Evolutionary conservation across 1,284 basidiomycete species (phyloP).

Genomic region (Cronartium quercuum): DNA sequence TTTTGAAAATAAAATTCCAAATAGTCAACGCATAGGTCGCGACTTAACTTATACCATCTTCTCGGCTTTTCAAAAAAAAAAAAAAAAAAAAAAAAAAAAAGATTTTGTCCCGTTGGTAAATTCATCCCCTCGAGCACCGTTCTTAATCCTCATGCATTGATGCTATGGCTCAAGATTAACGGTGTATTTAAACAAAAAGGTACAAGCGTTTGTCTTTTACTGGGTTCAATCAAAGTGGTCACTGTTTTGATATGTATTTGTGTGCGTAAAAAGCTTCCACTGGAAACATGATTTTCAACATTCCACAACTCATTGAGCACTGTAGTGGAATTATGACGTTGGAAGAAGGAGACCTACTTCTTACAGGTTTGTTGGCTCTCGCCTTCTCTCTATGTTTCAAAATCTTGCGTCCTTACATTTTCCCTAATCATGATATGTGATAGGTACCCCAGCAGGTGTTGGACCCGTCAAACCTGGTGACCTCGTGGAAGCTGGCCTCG

Average conservation of each 20-base stretch:
- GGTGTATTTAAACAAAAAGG: conserved; percentile 18
- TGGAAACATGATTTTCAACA: conserved; percentile 30
- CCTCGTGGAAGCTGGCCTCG: conserved; percentile 18
- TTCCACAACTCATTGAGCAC: conserved; percentile 18
- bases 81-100: background rate
- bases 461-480: conserved; percentile 19
- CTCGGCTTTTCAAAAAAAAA: background rate
- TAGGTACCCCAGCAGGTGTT: conserved; percentile 30
- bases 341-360: conserved; percentile 29
- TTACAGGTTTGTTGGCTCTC: conserved; percentile 9
- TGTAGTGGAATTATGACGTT: conserved; percentile 34
- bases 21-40: background rate
- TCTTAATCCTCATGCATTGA: conserved; percentile 15
- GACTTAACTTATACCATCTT: background rate
- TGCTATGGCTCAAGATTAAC: conserved; percentile 26
- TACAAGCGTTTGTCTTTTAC: background rate
- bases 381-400: background rate
- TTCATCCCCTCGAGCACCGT: conserved; percentile 3
- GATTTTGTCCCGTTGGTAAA: conserved; percentile 35
- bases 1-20: background rate
- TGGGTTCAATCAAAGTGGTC: background rate
- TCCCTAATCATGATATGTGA: background rate
- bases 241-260: background rate
- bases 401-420: background rate
- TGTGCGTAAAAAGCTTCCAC: conserved; percentile 19